A percentile compares a stretch with the other conserved stretches of the same genome.
Conservation (phyloP, 805 yeast genomes). For the Saturnispora dispora region DNA sequence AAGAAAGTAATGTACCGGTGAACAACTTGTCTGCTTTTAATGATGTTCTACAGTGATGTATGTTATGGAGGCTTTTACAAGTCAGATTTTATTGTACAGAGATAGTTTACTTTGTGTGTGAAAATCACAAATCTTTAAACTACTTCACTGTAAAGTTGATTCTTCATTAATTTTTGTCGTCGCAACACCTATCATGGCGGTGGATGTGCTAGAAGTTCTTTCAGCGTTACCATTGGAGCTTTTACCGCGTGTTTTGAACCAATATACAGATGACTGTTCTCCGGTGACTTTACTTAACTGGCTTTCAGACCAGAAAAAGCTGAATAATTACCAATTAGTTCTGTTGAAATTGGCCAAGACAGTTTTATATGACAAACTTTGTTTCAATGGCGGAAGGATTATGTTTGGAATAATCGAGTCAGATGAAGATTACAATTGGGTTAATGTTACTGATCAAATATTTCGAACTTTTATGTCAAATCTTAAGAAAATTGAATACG, state of each 20-base stretch:
- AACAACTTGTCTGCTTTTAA: too few relatives aligned
- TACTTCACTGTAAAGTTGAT: background rate
- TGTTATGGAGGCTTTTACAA: background rate
- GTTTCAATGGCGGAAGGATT: background rate
- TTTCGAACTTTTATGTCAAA: background rate
- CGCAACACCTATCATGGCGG: background rate
- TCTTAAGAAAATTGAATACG: background rate
- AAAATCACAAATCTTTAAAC: background rate
- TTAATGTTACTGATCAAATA: background rate
- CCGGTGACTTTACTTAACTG: background rate
- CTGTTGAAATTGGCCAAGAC: background rate
- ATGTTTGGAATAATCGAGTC: background rate
- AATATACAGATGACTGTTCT: background rate
- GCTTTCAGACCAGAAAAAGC: background rate
- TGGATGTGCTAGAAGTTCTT: background rate
- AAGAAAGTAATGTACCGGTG: too few relatives aligned
- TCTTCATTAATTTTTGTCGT: background rate
- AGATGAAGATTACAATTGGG: constrained; percentile 1
- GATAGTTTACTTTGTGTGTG: background rate
- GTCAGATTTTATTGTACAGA: background rate
- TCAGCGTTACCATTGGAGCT: background rate
- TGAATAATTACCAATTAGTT: background rate
- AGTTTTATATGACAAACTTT: background rate
- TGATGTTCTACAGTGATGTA: too few relatives aligned
- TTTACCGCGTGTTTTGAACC: background rate